phyloP scores from a whole-genome alignment of 768 basidiomycete genomes.

The Xerocomus spinulosus region DNA sequence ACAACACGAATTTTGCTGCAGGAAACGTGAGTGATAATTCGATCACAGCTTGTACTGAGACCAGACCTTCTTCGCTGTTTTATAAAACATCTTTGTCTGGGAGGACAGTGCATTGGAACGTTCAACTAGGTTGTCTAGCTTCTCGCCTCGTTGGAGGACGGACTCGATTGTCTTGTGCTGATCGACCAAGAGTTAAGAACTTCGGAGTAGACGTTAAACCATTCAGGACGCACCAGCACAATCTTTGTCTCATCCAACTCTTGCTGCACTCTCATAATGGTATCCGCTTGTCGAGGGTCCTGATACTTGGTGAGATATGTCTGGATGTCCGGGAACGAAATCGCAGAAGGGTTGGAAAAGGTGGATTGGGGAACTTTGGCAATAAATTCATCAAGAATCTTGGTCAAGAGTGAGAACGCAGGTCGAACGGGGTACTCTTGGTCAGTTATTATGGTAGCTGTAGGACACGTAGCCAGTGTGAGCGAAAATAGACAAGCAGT shows the following conservation, averaged over 20 bases:
- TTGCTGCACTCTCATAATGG: constrained; percentile 97
- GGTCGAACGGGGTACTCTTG: constrained; percentile 95
- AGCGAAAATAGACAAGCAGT: not conserved
- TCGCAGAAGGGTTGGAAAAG: constrained; percentile 59
- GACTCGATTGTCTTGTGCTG: constrained; percentile 99
- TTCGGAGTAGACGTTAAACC: not conserved
- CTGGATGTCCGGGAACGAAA: constrained; percentile 72
- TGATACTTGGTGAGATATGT: constrained; percentile 89
- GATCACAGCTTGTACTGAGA: too few relatives aligned
- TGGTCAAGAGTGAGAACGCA: constrained; percentile 91
- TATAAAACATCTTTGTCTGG: constrained; percentile 98
- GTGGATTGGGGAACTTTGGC: constrained; percentile 70
- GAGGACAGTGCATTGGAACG: constrained; percentile 82
- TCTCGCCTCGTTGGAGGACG: constrained; percentile 93
- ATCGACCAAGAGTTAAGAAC: too few relatives aligned
- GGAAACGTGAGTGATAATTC: too few relatives aligned
- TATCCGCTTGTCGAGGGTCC: constrained; percentile 94
- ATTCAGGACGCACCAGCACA: constrained; percentile 62
- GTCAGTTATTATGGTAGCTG: constrained; percentile 91
- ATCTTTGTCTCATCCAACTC: constrained; percentile 99
- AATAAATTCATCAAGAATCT: constrained; percentile 89
- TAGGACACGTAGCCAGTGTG: constrained; percentile 5
- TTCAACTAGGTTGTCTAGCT: constrained; percentile 92
- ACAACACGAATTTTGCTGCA: constrained; percentile 94
- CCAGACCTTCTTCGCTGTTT: constrained; percentile 96